Evolutionary conservation across 208 protist species (phyloP), one percentile per base, ranked within the genome.

Genomic region (Leishmania amazonensis): DNA sequence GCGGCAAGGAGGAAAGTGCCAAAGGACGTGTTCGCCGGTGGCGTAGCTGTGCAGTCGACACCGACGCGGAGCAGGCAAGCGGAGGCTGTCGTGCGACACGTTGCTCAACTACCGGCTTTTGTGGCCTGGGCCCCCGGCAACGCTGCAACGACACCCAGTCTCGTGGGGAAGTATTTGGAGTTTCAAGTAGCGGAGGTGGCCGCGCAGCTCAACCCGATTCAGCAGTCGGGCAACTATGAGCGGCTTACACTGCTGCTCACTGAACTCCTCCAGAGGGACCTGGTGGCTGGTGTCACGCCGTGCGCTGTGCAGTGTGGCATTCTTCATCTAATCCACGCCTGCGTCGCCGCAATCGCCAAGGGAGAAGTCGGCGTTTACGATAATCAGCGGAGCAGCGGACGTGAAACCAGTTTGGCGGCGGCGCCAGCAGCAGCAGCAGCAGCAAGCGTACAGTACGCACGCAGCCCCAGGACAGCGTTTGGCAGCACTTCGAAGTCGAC

Each of bases 261-360:
- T 40, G 93, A 93, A 68, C 76, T 93, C 24, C 85, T 95, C 40
- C 77, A 84, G 21, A 86, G 87, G 35, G 90, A 94, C 78, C 87
- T 89, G 31, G 85, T 84, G 11, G 78, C 83, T 40, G 93, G 93
- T 57, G 87, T 95, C 73, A 96, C 93, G 1, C 88, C 90, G 51
- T 54, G 81, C n/a, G 91, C 91, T 87, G 84, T 96, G 15, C 68
- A 91, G n/a, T 73, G 84, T 3, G 93, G 93, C 13, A 38, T 96
- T n/a, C 83, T 88, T 0, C 49, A 74, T 17, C 62, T 88, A 15
- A 45, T 85, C 7, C 42, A 80, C 28, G 79, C 74, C 28, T 57
- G 72, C 11, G 64, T 78, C 45, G 45, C 79, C 9, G 83, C 83
- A 1, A 80, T 83, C 47, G 75, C 65, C 42, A 60, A 67, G 3